Evolutionary conservation across 805 yeast genomes (phyloP).

Genomic region (Saccharomycopsis schoenii): DNA sequence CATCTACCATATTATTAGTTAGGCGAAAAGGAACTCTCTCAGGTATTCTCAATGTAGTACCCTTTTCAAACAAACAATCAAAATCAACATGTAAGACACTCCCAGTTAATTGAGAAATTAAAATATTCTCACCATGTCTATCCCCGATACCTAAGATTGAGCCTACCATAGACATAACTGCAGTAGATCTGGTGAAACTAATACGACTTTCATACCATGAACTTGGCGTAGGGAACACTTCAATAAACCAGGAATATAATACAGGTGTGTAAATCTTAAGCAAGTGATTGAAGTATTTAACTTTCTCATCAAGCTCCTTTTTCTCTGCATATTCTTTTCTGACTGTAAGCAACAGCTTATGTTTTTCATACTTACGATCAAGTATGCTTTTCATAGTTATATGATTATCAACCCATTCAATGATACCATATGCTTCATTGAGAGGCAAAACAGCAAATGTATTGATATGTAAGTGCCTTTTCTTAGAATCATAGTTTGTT

Average conservation of each 20-base stretch:
- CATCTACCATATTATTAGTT: slow-evolving; percentile 82
- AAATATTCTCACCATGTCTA: slow-evolving; percentile 87
- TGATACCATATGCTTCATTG: slow-evolving; percentile 78
- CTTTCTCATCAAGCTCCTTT: slow-evolving; percentile 25
- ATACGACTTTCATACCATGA: slow-evolving; percentile 78
- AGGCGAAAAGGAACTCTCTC: slow-evolving; percentile 92
- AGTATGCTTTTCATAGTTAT: slow-evolving; percentile 60
- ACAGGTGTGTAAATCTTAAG: slow-evolving; percentile 48
- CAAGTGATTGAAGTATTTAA: slow-evolving; percentile 27
- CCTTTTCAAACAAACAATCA: slow-evolving; percentile 90
- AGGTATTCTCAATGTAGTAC: slow-evolving; percentile 62
- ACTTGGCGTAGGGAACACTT: slow-evolving; percentile 81
- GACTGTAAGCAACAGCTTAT: slow-evolving; percentile 26
- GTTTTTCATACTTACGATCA: slow-evolving; percentile 31
- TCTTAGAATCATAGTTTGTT: slow-evolving; percentile 60
- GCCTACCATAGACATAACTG: slow-evolving; percentile 97
- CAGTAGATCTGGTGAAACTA: slow-evolving; percentile 65
- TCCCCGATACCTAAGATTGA: slow-evolving; percentile 92
- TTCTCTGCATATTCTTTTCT: slow-evolving; percentile 24
- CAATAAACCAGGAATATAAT: slow-evolving; percentile 78
- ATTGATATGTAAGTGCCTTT: slow-evolving; percentile 58
- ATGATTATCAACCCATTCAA: slow-evolving; percentile 80
- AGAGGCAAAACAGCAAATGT: slow-evolving; percentile 86
- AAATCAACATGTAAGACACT: slow-evolving; percentile 88
- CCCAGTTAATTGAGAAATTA: slow-evolving; percentile 66